Evolutionary conservation across 306 rosid genomes (phyloP).

Genomic region (Citrullus colocynthis): DNA sequence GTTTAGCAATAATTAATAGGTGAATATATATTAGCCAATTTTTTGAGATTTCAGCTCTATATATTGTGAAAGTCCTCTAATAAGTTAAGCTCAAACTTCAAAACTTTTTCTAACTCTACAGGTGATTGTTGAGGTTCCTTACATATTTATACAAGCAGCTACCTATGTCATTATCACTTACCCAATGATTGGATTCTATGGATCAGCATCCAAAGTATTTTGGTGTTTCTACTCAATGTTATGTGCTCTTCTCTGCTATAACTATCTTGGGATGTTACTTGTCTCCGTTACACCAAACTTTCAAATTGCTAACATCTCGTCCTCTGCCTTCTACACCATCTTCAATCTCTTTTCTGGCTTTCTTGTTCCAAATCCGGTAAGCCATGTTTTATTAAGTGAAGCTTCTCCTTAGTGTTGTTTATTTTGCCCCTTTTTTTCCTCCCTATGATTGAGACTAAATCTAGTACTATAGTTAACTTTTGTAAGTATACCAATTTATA

Average conservation of each 20-base stretch:
- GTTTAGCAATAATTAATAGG: background rate
- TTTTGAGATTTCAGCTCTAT: background rate
- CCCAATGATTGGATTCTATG: slow-evolving; percentile 35
- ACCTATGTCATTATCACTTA: slow-evolving; percentile 12
- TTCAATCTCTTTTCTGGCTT: slow-evolving; percentile 35
- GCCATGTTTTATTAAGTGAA: background rate
- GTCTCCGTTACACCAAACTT: slow-evolving; percentile 29
- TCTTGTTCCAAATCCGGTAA: slow-evolving; percentile 29
- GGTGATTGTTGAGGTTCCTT: slow-evolving; percentile 40
- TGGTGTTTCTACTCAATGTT: slow-evolving; percentile 31
- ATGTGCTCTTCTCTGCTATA: slow-evolving; percentile 24
- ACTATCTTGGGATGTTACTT: slow-evolving; percentile 32
- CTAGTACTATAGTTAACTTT: background rate
- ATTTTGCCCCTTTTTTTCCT: background rate
- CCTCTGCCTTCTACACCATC: slow-evolving; percentile 17
- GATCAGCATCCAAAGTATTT: slow-evolving; percentile 17
- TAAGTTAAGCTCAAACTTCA: background rate
- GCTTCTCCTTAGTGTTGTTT: background rate
- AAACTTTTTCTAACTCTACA: background rate
- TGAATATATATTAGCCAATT: background rate
- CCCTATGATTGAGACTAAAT: background rate
- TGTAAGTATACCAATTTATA: too few relatives aligned
- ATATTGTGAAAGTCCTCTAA: background rate
- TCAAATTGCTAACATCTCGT: slow-evolving; percentile 19
- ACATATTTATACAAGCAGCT: slow-evolving; percentile 17